Conservation (phyloP, 371 early-diverging fungal genomes). For the Paraphysoderma sedebokerense region DNA sequence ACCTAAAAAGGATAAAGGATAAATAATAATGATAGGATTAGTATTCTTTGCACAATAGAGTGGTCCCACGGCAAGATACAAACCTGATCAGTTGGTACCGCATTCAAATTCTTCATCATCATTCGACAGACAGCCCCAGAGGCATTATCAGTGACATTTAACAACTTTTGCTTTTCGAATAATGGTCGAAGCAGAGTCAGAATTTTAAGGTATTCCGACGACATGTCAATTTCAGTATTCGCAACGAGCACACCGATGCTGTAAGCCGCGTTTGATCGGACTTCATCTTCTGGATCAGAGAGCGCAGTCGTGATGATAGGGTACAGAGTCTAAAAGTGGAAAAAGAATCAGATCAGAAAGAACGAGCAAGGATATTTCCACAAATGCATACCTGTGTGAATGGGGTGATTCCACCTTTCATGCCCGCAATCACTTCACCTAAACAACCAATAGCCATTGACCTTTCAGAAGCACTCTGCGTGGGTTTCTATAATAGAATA, state of each 20-base stretch:
- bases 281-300: slow-evolving; percentile 57
- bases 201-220: slow-evolving; percentile 46
- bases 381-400: slow-evolving; percentile 39
- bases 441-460: slow-evolving; percentile 78
- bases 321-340: slow-evolving; percentile 18
- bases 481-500: slow-evolving; percentile 25
- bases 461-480: slow-evolving; percentile 52
- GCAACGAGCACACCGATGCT: slow-evolving; percentile 57
- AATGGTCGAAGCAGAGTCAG: slow-evolving; percentile 53
- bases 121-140: slow-evolving; percentile 72
- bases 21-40: not conserved
- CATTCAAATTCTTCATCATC: slow-evolving; percentile 44
- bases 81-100: slow-evolving; percentile 47
- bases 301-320: slow-evolving; percentile 46
- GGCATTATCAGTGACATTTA: slow-evolving; percentile 70
- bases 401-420: slow-evolving; percentile 52
- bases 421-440: slow-evolving; percentile 60
- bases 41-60: too few relatives aligned
- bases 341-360: too few relatives aligned
- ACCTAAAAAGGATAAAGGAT: slow-evolving; percentile 13
- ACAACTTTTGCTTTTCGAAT: slow-evolving; percentile 37
- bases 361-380: not conserved
- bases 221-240: slow-evolving; percentile 46
- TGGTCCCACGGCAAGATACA: not conserved
- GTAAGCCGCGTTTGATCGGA: slow-evolving; percentile 70